Base-by-base conservation (phyloP, 305 asterid species). In the Caryopteris hybrid region DNA sequence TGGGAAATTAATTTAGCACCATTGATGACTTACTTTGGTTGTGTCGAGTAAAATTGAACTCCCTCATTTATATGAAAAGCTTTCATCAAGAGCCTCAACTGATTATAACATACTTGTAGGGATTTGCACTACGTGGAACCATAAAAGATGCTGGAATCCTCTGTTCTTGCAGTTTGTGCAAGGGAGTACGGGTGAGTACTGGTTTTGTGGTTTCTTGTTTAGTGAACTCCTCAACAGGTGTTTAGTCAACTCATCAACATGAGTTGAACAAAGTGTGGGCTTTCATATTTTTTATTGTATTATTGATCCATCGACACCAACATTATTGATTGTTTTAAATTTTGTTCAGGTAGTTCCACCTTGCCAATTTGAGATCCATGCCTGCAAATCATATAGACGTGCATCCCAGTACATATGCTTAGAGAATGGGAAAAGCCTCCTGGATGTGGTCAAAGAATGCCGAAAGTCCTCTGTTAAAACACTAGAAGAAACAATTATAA, bases 321-420 rank as follows among this genome's bases (percentile, higher is more conserved):
- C 17, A 50, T 11, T 58, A 14, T 20, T 74, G 59, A 33, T 56
- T 31, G 63, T 77, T 39, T 21, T 38, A 8, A 66, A 51, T 38
- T 70, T n/a, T 71, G 25, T 73, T 76, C 71, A 91, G 99, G 92
- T 89, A 65, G 81, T 94, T 50, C 92, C 99, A 27, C 97, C 99
- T 66, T 86, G 95, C 77, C 85, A 92, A 63, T 94, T 94, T 87
- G 99, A 94, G 84, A 89, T 91, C 62, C 99, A 94, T 78, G 99
- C 99, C 5, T 83, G 95, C 80, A 89, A 85, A 74, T 82, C 97
- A 18, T 91, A 94, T 77, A 88, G 96, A 78, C 98, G 96, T 34
- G 98, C 99, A 61, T 84, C 99, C 42, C 94, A 89, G 70, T 91
- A 91, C 80, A 89, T 94, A 61, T 94, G 98, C 81, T 78, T 94